Conservation (phyloP, 805 yeast species). For the Komagataella pastoris region DNA sequence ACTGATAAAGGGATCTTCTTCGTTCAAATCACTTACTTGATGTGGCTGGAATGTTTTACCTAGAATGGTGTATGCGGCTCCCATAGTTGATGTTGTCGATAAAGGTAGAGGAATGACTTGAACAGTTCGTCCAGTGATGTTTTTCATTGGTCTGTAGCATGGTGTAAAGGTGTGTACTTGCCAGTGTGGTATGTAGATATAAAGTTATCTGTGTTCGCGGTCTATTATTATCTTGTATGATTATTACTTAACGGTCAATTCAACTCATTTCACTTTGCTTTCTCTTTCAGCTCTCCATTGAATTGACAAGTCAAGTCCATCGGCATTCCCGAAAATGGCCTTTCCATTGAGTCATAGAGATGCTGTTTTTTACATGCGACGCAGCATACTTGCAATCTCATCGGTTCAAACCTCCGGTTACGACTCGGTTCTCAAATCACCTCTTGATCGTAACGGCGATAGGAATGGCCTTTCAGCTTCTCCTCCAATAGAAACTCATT, state of each 20-base stretch:
- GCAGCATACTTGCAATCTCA: not conserved
- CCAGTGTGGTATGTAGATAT: too few species aligned
- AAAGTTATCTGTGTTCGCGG: not conserved
- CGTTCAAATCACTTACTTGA: slow-evolving; percentile 29
- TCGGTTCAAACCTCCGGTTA: not conserved
- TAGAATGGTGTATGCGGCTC: slow-evolving; percentile 69
- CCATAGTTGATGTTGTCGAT: slow-evolving; percentile 32
- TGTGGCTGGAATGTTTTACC: slow-evolving; percentile 82
- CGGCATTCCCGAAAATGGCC: not conserved
- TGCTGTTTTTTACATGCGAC: not conserved
- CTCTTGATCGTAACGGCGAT: not conserved
- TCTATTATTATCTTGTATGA: not conserved
- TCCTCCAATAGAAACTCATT: not conserved
- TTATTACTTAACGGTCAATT: not conserved
- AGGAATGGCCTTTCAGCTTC: not conserved
- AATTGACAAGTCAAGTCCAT: not conserved
- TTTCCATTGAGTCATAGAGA: not conserved
- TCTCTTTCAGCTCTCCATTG: not conserved
- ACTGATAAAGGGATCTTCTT: not conserved
- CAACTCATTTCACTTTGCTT: not conserved
- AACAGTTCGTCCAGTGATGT: not conserved
- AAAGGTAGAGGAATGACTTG: not conserved
- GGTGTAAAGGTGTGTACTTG: not conserved
- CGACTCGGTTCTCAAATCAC: not conserved
- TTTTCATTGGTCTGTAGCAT: not conserved